phyloP scores from a whole-genome alignment of 2,329 filamentous ascomycete genomes.

The Xylaria digitata region DNA sequence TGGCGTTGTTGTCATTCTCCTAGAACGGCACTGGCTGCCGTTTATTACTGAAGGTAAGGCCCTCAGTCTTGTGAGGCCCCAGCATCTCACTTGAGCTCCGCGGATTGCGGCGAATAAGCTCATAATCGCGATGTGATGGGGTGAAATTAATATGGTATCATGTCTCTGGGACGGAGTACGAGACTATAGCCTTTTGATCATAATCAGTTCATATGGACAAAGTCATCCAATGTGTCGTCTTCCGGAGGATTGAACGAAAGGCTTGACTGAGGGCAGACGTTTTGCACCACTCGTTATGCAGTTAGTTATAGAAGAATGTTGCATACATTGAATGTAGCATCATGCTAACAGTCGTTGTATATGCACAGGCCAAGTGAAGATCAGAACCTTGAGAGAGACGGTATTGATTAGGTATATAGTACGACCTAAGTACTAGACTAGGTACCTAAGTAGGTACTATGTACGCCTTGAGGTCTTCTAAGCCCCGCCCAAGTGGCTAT shows the following conservation, averaged over 20 bases:
- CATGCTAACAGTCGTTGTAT: background rate
- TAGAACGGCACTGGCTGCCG: slow-evolving; percentile 28
- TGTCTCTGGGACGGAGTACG: slow-evolving; percentile 4
- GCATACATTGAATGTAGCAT: too few relatives aligned
- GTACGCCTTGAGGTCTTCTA: background rate
- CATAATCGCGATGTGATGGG: slow-evolving; percentile 40
- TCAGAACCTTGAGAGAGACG: too few relatives aligned
- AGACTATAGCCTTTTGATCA: background rate
- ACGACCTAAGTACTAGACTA: too few relatives aligned
- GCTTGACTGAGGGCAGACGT: background rate
- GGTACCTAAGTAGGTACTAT: background rate
- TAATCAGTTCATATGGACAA: background rate
- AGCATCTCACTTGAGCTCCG: slow-evolving; percentile 45
- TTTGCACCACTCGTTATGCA: background rate
- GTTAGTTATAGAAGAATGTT: too few relatives aligned
- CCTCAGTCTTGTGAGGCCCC: slow-evolving; percentile 38
- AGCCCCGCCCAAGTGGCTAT: slow-evolving; percentile 17
- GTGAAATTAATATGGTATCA: slow-evolving; percentile 18
- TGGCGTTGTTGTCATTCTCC: slow-evolving; percentile 22
- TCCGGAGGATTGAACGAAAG: background rate
- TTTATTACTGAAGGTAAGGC: slow-evolving; percentile 32
- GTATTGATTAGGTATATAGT: too few relatives aligned
- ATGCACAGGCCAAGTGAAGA: slow-evolving; percentile 23
- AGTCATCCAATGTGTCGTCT: background rate
- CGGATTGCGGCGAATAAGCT: slow-evolving; percentile 43